Conservation (phyloP, 495 filamentous ascomycete species). For the Margaritispora aquatica region DNA sequence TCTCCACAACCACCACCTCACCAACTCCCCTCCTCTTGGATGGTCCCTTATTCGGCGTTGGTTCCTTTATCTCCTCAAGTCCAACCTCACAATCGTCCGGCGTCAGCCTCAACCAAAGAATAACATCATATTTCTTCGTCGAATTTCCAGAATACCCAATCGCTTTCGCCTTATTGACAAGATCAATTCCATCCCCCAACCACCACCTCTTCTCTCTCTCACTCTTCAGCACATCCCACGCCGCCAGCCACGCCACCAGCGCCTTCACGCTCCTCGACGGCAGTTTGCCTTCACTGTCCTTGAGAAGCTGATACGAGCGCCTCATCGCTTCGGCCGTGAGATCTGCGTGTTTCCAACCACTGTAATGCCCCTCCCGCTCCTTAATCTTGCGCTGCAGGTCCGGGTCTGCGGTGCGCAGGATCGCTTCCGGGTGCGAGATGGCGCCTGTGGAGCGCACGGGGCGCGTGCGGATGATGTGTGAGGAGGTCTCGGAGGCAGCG, state of each 20-base stretch:
- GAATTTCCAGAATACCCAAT: conserved; percentile 16
- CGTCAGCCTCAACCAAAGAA: conserved; percentile 11
- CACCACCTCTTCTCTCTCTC: conserved; percentile 16
- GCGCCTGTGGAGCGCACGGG: conserved; percentile 3
- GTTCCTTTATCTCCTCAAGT: conserved; percentile 8
- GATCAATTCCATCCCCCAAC: conserved; percentile 19
- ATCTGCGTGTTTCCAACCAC: not conserved
- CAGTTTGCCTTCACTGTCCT: conserved; percentile 16
- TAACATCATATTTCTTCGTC: conserved; percentile 18
- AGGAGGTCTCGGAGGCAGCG: not conserved
- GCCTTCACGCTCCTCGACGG: conserved; percentile 4
- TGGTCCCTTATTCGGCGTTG: conserved; percentile 12
- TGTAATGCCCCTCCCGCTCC: conserved; percentile 6
- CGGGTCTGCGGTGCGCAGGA: conserved; percentile 13
- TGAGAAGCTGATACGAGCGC: conserved; percentile 14
- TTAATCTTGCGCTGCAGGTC: conserved; percentile 9
- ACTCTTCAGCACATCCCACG: conserved; percentile 18
- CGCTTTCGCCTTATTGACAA: conserved; percentile 18
- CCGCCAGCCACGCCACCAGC: conserved; percentile 12
- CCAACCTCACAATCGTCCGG: conserved; percentile 9
- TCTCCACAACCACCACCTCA: not conserved
- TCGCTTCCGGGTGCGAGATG: conserved; percentile 15
- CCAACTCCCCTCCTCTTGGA: conserved; percentile 5
- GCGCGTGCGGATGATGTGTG: not conserved
- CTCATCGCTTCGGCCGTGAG: conserved; percentile 9